A percentile compares a stretch with the other conserved stretches of the same genome.
Evolutionary conservation across 306 rosid genomes (phyloP).

Genomic region (Ormosia semicastrata): DNA sequence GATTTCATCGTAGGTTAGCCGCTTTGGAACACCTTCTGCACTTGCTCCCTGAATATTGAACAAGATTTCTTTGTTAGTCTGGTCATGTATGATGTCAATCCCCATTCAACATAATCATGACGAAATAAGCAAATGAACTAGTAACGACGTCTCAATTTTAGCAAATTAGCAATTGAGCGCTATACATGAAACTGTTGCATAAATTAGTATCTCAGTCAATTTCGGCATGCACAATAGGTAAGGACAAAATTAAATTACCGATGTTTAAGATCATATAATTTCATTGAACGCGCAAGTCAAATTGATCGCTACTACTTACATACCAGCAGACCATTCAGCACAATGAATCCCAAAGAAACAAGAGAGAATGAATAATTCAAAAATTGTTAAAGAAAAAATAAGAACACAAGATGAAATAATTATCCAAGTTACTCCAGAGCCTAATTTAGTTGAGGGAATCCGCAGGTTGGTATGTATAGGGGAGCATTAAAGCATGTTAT

Average conservation of each 20-base stretch:
- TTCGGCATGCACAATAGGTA: not conserved
- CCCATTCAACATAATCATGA: not conserved
- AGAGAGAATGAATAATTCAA: too few relatives aligned
- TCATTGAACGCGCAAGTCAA: not conserved
- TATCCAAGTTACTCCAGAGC: not conserved
- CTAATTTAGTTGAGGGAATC: not conserved
- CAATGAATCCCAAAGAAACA: not conserved
- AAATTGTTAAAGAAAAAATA: not conserved
- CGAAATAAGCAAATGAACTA: not conserved
- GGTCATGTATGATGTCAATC: not conserved
- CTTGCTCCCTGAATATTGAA: constrained; percentile 69
- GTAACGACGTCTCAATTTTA: not conserved
- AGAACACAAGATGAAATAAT: not conserved
- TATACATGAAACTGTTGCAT: not conserved
- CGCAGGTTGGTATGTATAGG: too few relatives aligned
- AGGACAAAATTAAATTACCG: not conserved
- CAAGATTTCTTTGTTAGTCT: not conserved
- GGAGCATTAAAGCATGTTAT: not conserved
- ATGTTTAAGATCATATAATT: not conserved
- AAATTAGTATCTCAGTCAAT: not conserved
- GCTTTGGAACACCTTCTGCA: constrained; percentile 85
- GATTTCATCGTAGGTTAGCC: constrained; percentile 88
- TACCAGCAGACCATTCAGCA: constrained; percentile 1
- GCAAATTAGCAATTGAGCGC: not conserved
- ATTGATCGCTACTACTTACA: not conserved